phyloP scores from a whole-genome alignment of 2,329 filamentous ascomycete genomes.

The Ophioceras dolichostomum region DNA sequence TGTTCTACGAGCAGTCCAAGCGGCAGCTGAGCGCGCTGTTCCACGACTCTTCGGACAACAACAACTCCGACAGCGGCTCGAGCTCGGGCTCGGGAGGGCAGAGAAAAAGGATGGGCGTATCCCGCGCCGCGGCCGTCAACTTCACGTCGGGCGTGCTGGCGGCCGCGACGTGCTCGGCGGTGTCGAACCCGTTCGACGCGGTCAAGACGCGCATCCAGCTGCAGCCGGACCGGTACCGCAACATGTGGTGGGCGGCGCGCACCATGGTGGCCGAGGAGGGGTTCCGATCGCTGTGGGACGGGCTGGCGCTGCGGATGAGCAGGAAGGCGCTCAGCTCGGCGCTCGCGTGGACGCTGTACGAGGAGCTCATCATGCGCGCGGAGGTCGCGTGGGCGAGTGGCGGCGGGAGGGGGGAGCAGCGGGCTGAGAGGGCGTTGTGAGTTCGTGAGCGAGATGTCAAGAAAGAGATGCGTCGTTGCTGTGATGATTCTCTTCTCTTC shows the following conservation, averaged over 20 bases:
- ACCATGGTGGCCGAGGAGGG: constrained; percentile 79
- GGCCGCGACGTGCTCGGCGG: constrained; percentile 68
- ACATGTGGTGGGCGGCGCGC: constrained; percentile 64
- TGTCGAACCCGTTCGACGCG: constrained; percentile 95
- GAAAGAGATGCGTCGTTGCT: no score
- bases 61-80: not conserved
- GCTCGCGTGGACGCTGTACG: constrained; percentile 95
- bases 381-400: constrained; percentile 20
- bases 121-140: constrained; percentile 58
- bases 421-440: constrained; percentile 8
- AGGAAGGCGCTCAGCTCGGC: constrained; percentile 88
- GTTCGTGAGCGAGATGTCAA: not conserved
- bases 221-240: constrained; percentile 69
- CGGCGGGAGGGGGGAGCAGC: constrained; percentile 7
- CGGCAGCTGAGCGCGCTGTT: constrained; percentile 35
- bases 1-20: constrained; percentile 85
- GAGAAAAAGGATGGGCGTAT: constrained; percentile 18
- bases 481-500: no score
- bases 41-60: not conserved
- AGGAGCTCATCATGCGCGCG: constrained; percentile 74
- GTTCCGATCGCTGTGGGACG: constrained; percentile 68
- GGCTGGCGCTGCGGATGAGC: constrained; percentile 73
- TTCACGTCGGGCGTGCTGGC: constrained; percentile 74
- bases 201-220: constrained; percentile 93
- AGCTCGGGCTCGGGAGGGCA: constrained; percentile 1